These are phyloP conservation scores for Pterocarpus santalinus DNA, from an alignment of 306 rosid genomes.

Conservation along the genomic window DNA sequence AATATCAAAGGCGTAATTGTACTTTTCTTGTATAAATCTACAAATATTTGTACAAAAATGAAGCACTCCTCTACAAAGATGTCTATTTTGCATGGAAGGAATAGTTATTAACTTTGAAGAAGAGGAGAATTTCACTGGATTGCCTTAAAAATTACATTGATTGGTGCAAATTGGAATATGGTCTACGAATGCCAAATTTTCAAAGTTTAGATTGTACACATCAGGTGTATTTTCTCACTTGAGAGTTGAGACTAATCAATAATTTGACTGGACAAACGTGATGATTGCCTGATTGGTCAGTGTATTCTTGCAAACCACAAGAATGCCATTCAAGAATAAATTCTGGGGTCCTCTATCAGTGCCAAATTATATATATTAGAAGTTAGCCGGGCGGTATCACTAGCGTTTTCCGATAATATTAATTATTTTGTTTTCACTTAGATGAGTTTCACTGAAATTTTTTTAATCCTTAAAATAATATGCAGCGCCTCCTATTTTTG, in stretches of 20 bases:
- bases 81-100: neutral
- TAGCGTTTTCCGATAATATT: neutral
- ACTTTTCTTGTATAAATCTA: neutral
- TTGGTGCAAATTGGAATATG: slow-evolving; percentile 4
- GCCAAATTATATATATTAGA: slow-evolving; percentile 10
- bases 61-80: slow-evolving; percentile 11
- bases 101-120: neutral
- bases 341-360: neutral
- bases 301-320: neutral
- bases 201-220: neutral
- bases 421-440: neutral
- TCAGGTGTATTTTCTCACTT: neutral
- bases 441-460: slow-evolving; percentile 1
- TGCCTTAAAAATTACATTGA: neutral
- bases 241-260: slow-evolving; percentile 27
- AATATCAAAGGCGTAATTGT: slow-evolving; percentile 7
- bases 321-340: neutral
- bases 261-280: slow-evolving; percentile 13
- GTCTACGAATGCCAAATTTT: slow-evolving; percentile 18
- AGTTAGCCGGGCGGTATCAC: slow-evolving; percentile 12
- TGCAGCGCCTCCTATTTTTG: slow-evolving; percentile 1
- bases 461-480: slow-evolving; percentile 23
- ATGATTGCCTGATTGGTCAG: neutral
- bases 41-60: neutral
- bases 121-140: slow-evolving; percentile 4